Evolutionary conservation across 108 stramenopile genomes (phyloP).

Genomic region (Bacterosira constricta): DNA sequence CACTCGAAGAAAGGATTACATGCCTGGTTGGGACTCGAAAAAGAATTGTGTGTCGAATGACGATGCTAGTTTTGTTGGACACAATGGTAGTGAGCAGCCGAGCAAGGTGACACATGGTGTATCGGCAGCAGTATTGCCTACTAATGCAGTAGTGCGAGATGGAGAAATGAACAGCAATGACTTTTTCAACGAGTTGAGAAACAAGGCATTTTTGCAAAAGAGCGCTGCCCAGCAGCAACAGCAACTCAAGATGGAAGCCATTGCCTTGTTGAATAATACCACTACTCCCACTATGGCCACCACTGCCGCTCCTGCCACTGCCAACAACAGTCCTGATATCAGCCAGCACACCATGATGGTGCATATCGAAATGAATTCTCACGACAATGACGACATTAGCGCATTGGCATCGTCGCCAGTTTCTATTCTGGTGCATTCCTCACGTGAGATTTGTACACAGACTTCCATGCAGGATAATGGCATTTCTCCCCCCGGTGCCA

Average conservation of each 20-base stretch:
- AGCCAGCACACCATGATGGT: no score
- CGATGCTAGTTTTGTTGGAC: background rate
- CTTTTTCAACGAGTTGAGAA: constrained; percentile 13
- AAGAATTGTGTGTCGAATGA: background rate
- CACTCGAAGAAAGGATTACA: background rate
- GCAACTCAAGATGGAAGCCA: constrained; percentile 1
- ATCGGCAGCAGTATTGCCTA: background rate
- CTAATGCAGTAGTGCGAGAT: background rate
- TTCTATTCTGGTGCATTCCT: no score
- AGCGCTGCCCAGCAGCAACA: background rate
- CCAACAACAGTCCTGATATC: no score
- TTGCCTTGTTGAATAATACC: no score
- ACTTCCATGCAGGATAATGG: no score
- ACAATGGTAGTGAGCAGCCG: background rate
- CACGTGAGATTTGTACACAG: no score
- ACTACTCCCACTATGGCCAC: no score
- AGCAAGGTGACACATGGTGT: background rate
- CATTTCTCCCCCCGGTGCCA: background rate
- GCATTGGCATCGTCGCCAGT: background rate
- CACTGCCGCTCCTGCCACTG: background rate
- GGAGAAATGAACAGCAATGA: background rate
- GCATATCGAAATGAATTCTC: background rate
- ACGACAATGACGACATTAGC: background rate
- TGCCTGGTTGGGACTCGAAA: constrained; percentile 16
- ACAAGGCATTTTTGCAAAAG: constrained; percentile 42